Evolutionary conservation across 2,329 filamentous ascomycete species (phyloP), one percentile per base, ranked within the genome.

Genomic region (Fusarium fracticaudum): DNA sequence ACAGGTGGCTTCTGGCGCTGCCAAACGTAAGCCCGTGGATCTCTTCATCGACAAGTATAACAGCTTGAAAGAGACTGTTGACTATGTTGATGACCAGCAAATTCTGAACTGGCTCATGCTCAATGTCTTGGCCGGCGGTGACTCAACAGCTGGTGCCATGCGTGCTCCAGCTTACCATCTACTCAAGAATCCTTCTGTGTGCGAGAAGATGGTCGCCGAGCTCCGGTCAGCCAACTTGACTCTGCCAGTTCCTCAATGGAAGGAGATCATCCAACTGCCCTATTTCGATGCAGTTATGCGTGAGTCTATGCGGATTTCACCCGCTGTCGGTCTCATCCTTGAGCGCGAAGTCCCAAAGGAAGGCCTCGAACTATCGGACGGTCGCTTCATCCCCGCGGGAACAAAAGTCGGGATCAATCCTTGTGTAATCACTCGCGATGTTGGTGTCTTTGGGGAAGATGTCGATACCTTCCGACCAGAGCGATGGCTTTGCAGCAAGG

Each of bases 101-200:
- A 61, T 77, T 0, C 60, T 73, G 29, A 76, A 76, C 9, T 77
- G 75, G 65, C 58, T 77, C 12, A 72, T 77, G 48, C 60, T 76
- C 4, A 77, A 77, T 7, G 69, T 77, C 1, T 45, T 77, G 13
- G 73, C 75, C 2, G 75, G 75, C 0, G 73, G 72, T 11, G 75
- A 77, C 18, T 76, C 75, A 0, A 77, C 73, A 0, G 75, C 75
- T 17, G 75, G 75, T 40, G 69, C 75, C 0, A 73, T 77, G 54
- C 59, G 73, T 4, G 66, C 75, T 0, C 62, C 76, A 2, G 73
- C 73, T 1, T 77, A 77, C 12, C 60, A 74, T 1, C 50, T 69
- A 0, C 41, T 77, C 7, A 77, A 77, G 37, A 48, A 76, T 0
- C 65, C 67, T 0, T 10, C n/a, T 0, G 60, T 73, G 0, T 74